phyloP scores from a whole-genome alignment of 78 protist species.

The Dictyostelium capitatum region DNA sequence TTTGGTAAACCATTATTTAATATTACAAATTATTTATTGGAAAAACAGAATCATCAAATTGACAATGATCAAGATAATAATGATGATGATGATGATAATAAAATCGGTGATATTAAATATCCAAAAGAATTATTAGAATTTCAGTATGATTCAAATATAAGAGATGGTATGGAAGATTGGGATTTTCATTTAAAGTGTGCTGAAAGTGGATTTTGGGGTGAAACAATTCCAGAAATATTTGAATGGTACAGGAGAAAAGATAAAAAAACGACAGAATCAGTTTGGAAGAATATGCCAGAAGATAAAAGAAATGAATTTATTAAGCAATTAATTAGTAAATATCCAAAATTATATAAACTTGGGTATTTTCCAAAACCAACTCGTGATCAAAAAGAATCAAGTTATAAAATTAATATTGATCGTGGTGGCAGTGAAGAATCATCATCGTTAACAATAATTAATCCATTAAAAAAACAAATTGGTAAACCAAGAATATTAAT shows the following conservation, averaged over 20 bases:
- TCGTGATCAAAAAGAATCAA: background rate
- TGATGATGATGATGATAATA: background rate
- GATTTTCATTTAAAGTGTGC: conserved; percentile 61
- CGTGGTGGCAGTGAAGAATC: background rate
- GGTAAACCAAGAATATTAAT: conserved; percentile 38
- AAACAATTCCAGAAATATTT: conserved; percentile 59
- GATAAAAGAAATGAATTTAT: background rate
- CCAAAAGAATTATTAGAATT: background rate
- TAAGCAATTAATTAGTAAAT: conserved; percentile 29
- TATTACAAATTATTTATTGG: background rate
- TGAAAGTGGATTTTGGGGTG: conserved; percentile 58
- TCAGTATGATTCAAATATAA: conserved; percentile 29
- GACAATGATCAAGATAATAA: background rate
- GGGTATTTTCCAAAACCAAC: background rate
- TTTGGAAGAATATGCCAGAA: conserved; percentile 8
- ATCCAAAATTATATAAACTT: conserved; percentile 28
- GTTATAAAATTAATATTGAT: background rate
- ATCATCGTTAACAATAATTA: background rate
- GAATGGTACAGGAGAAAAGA: conserved; percentile 76
- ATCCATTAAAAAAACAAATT: conserved; percentile 14
- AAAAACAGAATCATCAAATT: background rate
- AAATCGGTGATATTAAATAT: background rate
- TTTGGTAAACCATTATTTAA: background rate
- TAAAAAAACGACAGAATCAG: background rate
- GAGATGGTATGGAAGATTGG: conserved; percentile 77